Base-by-base conservation (phyloP, 495 filamentous ascomycete species). In the Letharia lupina region DNA sequence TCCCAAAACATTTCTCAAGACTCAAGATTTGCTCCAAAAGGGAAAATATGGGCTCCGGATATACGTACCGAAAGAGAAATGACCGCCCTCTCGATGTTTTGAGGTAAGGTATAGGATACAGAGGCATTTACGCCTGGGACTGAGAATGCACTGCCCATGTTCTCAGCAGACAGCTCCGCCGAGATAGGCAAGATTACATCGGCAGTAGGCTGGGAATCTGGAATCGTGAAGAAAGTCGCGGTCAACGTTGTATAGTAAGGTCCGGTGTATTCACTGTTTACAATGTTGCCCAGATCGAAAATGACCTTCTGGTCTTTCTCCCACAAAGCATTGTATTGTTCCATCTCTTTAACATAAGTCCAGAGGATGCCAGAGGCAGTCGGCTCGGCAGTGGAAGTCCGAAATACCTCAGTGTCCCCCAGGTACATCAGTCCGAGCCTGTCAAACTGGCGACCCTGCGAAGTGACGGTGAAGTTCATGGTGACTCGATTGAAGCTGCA, bases 301-400 rank as follows among this genome's bases (percentile, higher is more conserved):
- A 93, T 91, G 66, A 94, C 72, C 73, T 86, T 92, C 69, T 92
- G 90, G 0, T 82, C 77, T 41, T 80, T 54, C 42, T 81, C 80
- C 82, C 89, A 89, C 23, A 96, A 77, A 7, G 82, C 75, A 20
- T 88, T 78, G 75, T 86, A 93, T 64, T 86, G 79, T 1, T 89
- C 88, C 84, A 93, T 87, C 68, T 96, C 91, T 74, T 96, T 96
- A 65, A 87, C 78, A 65, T 94, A 93, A 4, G 87, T 88, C 87
- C 81, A 87, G 9, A 80, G 69, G 61, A 95, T 93, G 2, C 91
- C 91, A 56, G 81, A 79, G 3, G 70, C 60, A 0, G 84, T 90
- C 5, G 92, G 92, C 75, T 96, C 89, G 0, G 91, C 91, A 8
- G 92, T 96, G 16, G 90, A 93, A 5, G 92, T 95, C 35, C 92